Conservation (phyloP, 2,329 filamentous ascomycete species). For the Colletotrichum sansevieriae region DNA sequence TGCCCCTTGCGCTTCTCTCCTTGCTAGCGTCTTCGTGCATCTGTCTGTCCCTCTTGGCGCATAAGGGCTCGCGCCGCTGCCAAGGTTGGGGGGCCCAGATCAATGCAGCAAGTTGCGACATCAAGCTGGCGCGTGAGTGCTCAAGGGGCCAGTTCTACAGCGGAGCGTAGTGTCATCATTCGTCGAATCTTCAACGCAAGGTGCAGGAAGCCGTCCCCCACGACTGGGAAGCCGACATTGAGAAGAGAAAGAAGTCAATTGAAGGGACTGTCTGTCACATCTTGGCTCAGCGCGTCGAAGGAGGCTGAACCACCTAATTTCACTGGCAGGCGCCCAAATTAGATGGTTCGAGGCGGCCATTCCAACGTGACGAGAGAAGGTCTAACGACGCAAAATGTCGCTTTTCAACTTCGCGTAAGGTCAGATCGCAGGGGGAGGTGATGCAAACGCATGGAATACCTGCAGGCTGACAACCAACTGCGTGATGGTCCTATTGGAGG, state of each 20-base stretch:
- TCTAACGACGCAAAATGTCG: no score
- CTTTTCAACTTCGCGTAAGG: no score
- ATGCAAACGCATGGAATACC: no score
- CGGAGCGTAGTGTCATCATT: not conserved
- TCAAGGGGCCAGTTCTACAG: not conserved
- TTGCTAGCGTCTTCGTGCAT: conserved; percentile 9
- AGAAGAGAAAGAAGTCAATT: no score
- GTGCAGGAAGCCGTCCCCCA: no score
- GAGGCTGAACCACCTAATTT: conserved; percentile 9
- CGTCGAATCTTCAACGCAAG: not conserved
- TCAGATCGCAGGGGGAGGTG: no score
- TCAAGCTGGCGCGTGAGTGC: not conserved
- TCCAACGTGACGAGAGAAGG: not conserved
- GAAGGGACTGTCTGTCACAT: no score
- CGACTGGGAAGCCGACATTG: no score
- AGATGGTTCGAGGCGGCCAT: no score
- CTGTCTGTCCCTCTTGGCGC: conserved; percentile 25
- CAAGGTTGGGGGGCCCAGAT: conserved; percentile 2
- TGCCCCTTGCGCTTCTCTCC: not conserved
- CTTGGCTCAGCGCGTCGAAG: not conserved
- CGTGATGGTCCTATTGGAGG: no score
- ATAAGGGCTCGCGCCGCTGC: conserved; percentile 9
- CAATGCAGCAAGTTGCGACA: not conserved
- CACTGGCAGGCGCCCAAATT: not conserved
- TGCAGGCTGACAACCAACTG: no score